These are phyloP conservation scores for Pichia thaimueangensis DNA, from an alignment of 805 yeast species.

Conservation along the genomic window DNA sequence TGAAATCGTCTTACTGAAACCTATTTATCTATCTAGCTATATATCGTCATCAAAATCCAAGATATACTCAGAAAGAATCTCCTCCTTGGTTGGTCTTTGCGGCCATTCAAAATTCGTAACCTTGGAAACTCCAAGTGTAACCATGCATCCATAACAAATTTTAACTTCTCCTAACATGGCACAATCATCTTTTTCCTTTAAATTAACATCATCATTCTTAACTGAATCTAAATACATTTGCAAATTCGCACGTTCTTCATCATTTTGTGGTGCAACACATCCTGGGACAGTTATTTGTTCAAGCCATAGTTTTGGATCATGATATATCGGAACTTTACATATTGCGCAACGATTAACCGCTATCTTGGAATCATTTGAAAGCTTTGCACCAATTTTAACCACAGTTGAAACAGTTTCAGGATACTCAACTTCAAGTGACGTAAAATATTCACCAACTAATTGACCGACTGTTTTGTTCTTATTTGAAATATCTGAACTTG, in stretches of 20 bases:
- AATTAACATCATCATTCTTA: background rate
- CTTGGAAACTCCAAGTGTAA: constrained; percentile 43
- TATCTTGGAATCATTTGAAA: constrained; percentile 40
- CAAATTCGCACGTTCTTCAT: constrained; percentile 34
- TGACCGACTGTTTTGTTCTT: constrained; percentile 80
- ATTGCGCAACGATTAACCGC: constrained; percentile 39
- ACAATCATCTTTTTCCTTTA: background rate
- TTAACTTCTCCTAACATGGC: constrained; percentile 14
- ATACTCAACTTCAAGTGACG: constrained; percentile 65
- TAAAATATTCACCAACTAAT: constrained; percentile 66
- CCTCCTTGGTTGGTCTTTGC: constrained; percentile 20
- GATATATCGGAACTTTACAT: constrained; percentile 50
- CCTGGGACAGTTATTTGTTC: constrained; percentile 57
- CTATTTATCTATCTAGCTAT: too few relatives aligned
- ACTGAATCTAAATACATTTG: constrained; percentile 18
- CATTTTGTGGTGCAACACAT: constrained; percentile 41
- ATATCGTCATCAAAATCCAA: constrained; percentile 12
- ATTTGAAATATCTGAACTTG: constrained; percentile 34
- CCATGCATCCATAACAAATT: constrained; percentile 76
- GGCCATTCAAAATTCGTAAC: constrained; percentile 29
- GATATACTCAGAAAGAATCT: constrained; percentile 26
- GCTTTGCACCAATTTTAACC: constrained; percentile 78
- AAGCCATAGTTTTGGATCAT: constrained; percentile 62
- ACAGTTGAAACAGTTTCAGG: constrained; percentile 91
- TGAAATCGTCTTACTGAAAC: too few relatives aligned